phyloP scores from a whole-genome alignment of 257 asterid genomes.

The Gentiana straminea region DNA sequence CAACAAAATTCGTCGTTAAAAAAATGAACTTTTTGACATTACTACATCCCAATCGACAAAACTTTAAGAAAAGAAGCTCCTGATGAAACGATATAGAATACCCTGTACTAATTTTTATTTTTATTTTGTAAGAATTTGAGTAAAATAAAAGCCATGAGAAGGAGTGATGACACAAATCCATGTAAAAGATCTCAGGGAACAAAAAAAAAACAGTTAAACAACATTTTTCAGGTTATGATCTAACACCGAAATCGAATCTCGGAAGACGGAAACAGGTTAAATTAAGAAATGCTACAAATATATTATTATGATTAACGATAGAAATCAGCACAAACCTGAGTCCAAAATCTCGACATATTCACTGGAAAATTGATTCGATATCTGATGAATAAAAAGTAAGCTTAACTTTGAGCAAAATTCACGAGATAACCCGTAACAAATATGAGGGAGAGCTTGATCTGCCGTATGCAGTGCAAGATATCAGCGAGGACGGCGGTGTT shows the following conservation, averaged over 20 bases:
- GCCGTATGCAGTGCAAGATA: too few species aligned
- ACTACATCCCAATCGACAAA: background rate
- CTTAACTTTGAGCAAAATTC: too few species aligned
- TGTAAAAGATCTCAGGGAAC: background rate
- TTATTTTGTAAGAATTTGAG: too few species aligned
- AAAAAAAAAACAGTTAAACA: background rate
- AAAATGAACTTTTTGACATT: background rate
- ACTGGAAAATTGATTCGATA: too few species aligned
- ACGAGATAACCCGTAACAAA: too few species aligned
- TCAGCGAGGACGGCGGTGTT: too few species aligned
- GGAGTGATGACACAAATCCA: background rate
- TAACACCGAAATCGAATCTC: background rate
- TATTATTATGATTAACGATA: background rate
- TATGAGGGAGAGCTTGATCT: too few species aligned
- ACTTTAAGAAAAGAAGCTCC: background rate
- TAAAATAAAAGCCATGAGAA: too few species aligned
- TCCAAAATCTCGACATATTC: constrained; percentile 22
- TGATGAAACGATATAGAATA: too few species aligned
- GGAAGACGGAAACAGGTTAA: background rate
- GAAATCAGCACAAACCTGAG: constrained; percentile 18
- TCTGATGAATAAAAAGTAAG: too few species aligned
- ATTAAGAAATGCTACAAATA: background rate
- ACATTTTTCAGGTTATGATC: too few species aligned
- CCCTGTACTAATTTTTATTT: too few species aligned
- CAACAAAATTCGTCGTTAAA: background rate